Evolutionary conservation across 345 rosid genomes (phyloP), one percentile per base, ranked within the genome.

Genomic region (Rhizophora apiculata): DNA sequence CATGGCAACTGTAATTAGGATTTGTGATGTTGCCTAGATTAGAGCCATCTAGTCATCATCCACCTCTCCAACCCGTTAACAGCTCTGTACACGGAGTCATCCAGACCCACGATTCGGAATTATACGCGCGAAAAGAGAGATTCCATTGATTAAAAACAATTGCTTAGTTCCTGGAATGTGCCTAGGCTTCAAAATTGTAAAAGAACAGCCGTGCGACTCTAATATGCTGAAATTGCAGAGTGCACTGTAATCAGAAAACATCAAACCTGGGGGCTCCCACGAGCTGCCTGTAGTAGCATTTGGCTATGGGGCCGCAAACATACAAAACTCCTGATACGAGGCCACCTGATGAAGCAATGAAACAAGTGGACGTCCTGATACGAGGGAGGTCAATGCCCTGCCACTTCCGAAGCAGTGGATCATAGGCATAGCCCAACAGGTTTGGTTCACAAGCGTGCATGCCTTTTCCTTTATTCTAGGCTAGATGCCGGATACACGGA

Each of bases 11-110:
- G 37, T 34, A 34, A 34, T 34, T 39, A 39, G 15, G 46, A 39
- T 39, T 39, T 39, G 46, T 10, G 46, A 39, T 39, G 16, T 39
- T 39, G 0, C 15, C 46, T 39, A 9, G 46, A 39, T 39, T 39
- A 11, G 46, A 39, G 46, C 15, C 2, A 2, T 39, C 4, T 39
- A 39, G 72, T 88, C 97, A 74, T 88, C 86, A 27, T 97, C 99
- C 99, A 74, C 89, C 93, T 80, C 99, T 89, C 99, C 99, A 95
- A 48, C 97, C 99, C 1, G 86, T 80, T 53, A 95, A 79, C 37
- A 89, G 89, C 81, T 88, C 97, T 1, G 80, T 75, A 60, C 79
- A 72, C 6, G 75, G 79, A 31, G 90, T 84, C 11, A 72, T 67
- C 99, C 99, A 95, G 26, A 69, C 73, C 89, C 65, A 84, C 27